These are phyloP conservation scores for Fomitiporia mediterranea DNA, from an alignment of 1,284 basidiomycete species.

Conservation along the genomic window DNA sequence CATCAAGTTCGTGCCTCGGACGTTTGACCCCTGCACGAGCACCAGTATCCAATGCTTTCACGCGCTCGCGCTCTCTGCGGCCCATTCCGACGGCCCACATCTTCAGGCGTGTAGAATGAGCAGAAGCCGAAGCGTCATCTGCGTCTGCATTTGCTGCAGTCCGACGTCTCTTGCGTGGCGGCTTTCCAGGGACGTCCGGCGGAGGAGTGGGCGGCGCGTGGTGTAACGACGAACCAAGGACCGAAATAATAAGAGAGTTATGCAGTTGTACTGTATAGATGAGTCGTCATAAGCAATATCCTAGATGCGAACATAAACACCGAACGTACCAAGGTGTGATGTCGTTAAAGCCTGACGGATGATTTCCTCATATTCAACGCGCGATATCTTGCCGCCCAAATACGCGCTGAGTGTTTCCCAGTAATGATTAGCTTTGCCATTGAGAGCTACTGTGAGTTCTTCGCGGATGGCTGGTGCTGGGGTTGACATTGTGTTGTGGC, in stretches of 20 bases:
- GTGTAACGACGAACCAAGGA: slow-evolving; percentile 72
- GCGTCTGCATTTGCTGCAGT: slow-evolving; percentile 57
- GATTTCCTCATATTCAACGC: slow-evolving; percentile 69
- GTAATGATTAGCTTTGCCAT: slow-evolving; percentile 54
- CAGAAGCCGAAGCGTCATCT: slow-evolving; percentile 46
- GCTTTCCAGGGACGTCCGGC: slow-evolving; percentile 48
- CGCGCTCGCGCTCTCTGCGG: slow-evolving; percentile 65
- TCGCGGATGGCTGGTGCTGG: slow-evolving; percentile 32
- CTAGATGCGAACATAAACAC: background rate
- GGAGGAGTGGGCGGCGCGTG: slow-evolving; percentile 60
- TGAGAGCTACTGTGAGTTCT: slow-evolving; percentile 55
- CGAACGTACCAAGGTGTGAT: slow-evolving; percentile 49
- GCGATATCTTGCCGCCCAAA: slow-evolving; percentile 61
- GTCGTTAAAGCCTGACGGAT: slow-evolving; percentile 60
- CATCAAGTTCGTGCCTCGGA: slow-evolving; percentile 46
- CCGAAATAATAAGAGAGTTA: slow-evolving; percentile 74
- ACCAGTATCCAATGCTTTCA: slow-evolving; percentile 45
- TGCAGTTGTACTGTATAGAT: slow-evolving; percentile 60
- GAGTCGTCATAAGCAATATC: background rate
- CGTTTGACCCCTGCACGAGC: slow-evolving; percentile 35
- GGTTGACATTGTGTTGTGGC: slow-evolving; percentile 42
- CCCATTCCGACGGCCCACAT: slow-evolving; percentile 69
- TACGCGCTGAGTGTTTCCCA: slow-evolving; percentile 62
- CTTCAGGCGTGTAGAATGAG: slow-evolving; percentile 64
- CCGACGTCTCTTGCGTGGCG: slow-evolving; percentile 68